A percentile compares a stretch with the other conserved stretches of the same genome.
These are phyloP conservation scores for Leccinum uliginosum DNA, from an alignment of 768 basidiomycete species.

Conservation along the genomic window DNA sequence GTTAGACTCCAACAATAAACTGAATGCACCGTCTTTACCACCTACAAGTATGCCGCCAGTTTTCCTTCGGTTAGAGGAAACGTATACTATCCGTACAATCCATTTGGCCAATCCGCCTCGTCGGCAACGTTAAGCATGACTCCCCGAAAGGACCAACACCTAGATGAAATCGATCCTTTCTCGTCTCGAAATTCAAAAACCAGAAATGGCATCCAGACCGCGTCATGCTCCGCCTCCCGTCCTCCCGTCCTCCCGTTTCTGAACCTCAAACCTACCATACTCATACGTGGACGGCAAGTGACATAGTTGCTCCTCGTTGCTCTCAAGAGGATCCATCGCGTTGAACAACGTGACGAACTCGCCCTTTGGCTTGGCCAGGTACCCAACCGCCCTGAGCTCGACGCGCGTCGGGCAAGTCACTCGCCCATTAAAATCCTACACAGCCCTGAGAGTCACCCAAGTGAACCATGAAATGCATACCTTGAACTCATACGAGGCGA, in stretches of 20 bases:
- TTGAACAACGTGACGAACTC: constrained; percentile 71
- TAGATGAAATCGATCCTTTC: constrained; percentile 33
- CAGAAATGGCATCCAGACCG: constrained; percentile 50
- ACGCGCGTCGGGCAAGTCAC: constrained; percentile 44
- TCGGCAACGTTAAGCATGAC: background rate
- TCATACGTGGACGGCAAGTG: constrained; percentile 57
- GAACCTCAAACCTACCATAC: constrained; percentile 52
- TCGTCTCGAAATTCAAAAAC: constrained; percentile 44
- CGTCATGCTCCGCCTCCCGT: constrained; percentile 58
- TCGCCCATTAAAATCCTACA: background rate
- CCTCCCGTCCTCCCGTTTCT: constrained; percentile 46
- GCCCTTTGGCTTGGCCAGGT: constrained; percentile 62
- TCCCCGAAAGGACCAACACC: constrained; percentile 16
- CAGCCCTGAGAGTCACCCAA: constrained; percentile 36
- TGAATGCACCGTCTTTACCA: constrained; percentile 63
- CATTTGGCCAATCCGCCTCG: constrained; percentile 28
- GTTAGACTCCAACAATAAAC: background rate
- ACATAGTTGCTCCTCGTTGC: constrained; percentile 39
- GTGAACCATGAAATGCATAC: constrained; percentile 65
- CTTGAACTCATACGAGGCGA: constrained; percentile 44
- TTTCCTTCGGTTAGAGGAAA: constrained; percentile 62
- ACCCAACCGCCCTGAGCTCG: constrained; percentile 70
- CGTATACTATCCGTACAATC: constrained; percentile 47
- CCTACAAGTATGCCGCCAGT: constrained; percentile 60
- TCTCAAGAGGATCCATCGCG: constrained; percentile 50